Evolutionary conservation across 108 stramenopile genomes (phyloP), one percentile per base, ranked within the genome.

Genomic region (Skeletonema marinoi): DNA sequence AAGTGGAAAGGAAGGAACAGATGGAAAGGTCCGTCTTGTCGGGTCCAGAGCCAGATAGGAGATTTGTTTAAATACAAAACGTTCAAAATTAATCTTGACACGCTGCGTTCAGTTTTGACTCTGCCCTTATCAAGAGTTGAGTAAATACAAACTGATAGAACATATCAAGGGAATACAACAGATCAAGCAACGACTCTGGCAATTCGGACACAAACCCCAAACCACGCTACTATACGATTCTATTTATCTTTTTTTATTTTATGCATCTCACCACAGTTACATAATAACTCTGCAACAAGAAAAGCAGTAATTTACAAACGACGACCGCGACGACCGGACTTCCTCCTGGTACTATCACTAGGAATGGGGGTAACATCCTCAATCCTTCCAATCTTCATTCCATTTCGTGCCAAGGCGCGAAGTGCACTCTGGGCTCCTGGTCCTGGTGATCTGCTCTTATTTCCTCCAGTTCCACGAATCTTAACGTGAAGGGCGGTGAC

Each of bases 331-430:
- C 98, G 96, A 88, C 98, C 98, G 68, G 83, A 81, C 96, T 98
- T 99, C 80, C 99, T 92, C 85, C 99, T 93, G 46, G 99, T 99
- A 78, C 88, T 92, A 83, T 99, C 99, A 74, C 96, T 98, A 50
- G 99, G 99, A 88, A 99, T 99, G 64, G 99, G 98, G 19, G 99
- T 99, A 19, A 99, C 98, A 86, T 99, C 99, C 76, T 99, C 99
- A 82, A 99, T 99, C 78, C 99, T 98, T 75, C 98, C 99, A 83
- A 99, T 99, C 93, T 98, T 98, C 84, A 98, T 60, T 85, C 98
- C 99, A 71, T 98, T 96, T 71, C 99, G 89, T 33, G 98, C 99
- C 62, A 99, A 86, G 29, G 98, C 98, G 73, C 99, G 92, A 14
- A 99, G 90, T 12, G 98, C 98, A 38, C 93, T 93, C 93, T 98